These are phyloP conservation scores for Neurospora sp. DNA, from an alignment of 495 filamentous ascomycete species.

Conservation along the genomic window DNA sequence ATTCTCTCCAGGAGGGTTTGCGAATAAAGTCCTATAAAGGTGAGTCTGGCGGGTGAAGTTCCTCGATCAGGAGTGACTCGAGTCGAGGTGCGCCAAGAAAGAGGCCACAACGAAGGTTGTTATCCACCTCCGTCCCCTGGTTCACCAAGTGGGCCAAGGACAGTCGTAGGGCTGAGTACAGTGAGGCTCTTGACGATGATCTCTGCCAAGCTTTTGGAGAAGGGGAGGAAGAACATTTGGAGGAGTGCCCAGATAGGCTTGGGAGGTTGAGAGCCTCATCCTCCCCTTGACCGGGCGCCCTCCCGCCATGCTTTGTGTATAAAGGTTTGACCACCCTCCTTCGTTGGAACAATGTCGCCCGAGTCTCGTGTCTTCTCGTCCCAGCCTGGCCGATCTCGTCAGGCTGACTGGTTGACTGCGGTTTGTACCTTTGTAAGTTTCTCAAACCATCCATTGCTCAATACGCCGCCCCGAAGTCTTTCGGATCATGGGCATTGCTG, in stretches of 20 bases:
- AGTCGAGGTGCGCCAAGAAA: background rate
- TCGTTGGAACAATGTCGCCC: background rate
- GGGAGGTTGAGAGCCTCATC: background rate
- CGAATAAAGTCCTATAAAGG: background rate
- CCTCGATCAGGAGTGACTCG: background rate
- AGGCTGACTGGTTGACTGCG: background rate
- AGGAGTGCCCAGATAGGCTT: background rate
- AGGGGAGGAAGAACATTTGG: background rate
- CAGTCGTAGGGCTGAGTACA: background rate
- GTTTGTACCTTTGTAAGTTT: background rate
- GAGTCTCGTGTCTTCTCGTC: background rate
- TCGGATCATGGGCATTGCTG: background rate
- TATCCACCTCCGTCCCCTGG: background rate
- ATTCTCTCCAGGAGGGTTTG: background rate
- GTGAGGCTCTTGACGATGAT: background rate
- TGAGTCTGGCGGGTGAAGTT: background rate
- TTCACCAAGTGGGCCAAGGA: background rate
- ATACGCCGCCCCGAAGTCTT: background rate
- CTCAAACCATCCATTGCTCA: background rate
- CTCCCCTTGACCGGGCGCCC: background rate
- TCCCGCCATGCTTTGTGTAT: background rate
- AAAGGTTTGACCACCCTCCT: background rate
- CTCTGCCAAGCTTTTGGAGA: background rate
- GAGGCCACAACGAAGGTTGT: no score
- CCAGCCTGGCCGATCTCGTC: background rate